Evolutionary conservation across 2,329 filamentous ascomycete species (phyloP).

Genomic region (Pseudogymnoascus sp.): DNA sequence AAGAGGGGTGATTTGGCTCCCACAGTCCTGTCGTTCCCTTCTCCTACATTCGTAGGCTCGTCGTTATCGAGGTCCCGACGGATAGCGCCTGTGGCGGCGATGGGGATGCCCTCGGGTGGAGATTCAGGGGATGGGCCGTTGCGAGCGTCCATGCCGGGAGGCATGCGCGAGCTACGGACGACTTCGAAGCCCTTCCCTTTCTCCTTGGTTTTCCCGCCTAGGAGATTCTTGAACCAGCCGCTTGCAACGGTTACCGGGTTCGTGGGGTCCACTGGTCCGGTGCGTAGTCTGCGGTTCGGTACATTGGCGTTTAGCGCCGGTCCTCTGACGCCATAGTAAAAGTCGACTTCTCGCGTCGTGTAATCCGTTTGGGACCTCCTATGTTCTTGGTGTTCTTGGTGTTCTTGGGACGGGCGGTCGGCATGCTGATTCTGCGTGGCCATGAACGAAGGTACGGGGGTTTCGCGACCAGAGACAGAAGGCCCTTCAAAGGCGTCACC

Average conservation of each 20-base stretch:
- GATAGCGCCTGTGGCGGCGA: constrained; percentile 46
- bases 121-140: constrained; percentile 56
- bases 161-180: constrained; percentile 80
- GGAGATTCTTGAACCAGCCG: constrained; percentile 75
- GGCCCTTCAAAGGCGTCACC: constrained; percentile 32
- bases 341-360: constrained; percentile 88
- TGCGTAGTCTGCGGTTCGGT: constrained; percentile 78
- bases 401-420: constrained; percentile 22
- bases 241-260: constrained; percentile 82
- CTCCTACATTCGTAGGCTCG: constrained; percentile 33
- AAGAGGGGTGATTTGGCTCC: neutral
- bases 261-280: constrained; percentile 89
- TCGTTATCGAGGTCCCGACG: constrained; percentile 9
- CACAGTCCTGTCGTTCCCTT: constrained; percentile 10
- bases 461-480: constrained; percentile 37
- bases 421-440: constrained; percentile 32
- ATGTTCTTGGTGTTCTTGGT: constrained; percentile 21
- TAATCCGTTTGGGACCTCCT: constrained; percentile 61
- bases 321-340: constrained; percentile 89
- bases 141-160: constrained; percentile 57
- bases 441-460: constrained; percentile 47
- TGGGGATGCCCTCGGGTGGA: constrained; percentile 58
- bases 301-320: constrained; percentile 77
- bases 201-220: constrained; percentile 83
- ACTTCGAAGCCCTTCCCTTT: constrained; percentile 97